A percentile compares a stretch with the other conserved stretches of the same genome.
Conservation (phyloP, 805 yeast genomes). For the Komagataella populi region DNA sequence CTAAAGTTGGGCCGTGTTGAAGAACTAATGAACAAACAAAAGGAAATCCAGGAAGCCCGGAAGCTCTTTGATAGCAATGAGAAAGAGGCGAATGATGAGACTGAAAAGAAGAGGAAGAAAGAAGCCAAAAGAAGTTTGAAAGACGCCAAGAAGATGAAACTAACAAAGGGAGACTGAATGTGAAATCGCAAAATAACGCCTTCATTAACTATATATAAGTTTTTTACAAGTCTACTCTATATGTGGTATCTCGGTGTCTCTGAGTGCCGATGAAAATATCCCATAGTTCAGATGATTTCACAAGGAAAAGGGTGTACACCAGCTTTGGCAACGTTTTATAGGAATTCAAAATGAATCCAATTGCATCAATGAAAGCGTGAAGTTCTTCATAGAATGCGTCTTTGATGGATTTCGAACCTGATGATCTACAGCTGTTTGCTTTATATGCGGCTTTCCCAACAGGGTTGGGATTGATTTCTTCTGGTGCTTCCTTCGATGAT, state of each 20-base stretch:
- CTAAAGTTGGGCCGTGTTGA: slow-evolving; percentile 57
- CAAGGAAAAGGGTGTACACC: slow-evolving; percentile 33
- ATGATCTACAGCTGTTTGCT: neutral
- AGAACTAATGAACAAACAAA: slow-evolving; percentile 46
- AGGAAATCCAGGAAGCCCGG: slow-evolving; percentile 50
- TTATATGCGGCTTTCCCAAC: neutral
- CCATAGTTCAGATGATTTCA: slow-evolving; percentile 50
- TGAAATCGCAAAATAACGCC: neutral
- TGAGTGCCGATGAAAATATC: slow-evolving; percentile 50
- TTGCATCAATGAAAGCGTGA: slow-evolving; percentile 39
- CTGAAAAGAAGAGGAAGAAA: neutral
- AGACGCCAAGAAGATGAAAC: slow-evolving; percentile 3
- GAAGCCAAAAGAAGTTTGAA: slow-evolving; percentile 2
- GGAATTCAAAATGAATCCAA: slow-evolving; percentile 49
- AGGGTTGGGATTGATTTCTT: neutral
- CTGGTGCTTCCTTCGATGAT: neutral
- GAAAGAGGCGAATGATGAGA: slow-evolving; percentile 13
- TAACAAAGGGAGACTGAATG: neutral
- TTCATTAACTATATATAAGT: neutral
- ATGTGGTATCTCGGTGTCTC: neutral
- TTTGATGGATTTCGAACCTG: slow-evolving; percentile 5
- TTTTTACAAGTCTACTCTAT: slow-evolving; percentile 6
- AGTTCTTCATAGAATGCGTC: slow-evolving; percentile 39
- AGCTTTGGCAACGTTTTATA: slow-evolving; percentile 61
- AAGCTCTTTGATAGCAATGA: slow-evolving; percentile 56